Evolutionary conservation across 495 filamentous ascomycete species (phyloP), one percentile per base, ranked within the genome.

Genomic region (Talaromyces proteolyticus): DNA sequence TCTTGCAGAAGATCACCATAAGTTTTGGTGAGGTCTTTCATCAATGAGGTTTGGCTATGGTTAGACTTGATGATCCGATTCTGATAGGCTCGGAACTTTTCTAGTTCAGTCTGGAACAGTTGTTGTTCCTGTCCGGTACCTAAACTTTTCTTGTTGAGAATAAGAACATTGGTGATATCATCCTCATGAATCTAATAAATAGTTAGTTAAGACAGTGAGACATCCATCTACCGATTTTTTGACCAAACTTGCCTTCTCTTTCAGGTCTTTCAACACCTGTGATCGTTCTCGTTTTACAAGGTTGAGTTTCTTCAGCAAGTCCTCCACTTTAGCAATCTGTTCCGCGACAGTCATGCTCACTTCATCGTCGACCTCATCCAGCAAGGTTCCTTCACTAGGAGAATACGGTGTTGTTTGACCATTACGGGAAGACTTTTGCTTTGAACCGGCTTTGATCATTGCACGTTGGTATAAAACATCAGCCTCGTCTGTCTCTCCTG

Each of bases 61-160:
- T 86, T 91, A 41, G 91, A 89, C 64, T 95, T 89, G 12, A 96
- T 71, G 11, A 98, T 75, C 24, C 94, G 80, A 54, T 81, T 95
- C 62, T 97, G 94, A 62, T 96, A 88, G 12, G 90, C 91, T 41
- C 89, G 78, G 68, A 95, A 98, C 64, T 98, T 98, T 64, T 96
- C 94, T 8, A 98, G 78, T 66, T 98, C 91, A 4, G 86, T 81
- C 55, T 95, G 86, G 65, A 98, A 98, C 11, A 97, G 79, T 58
- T 92, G 87, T 23, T 73, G 85, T 61, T 97, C 93, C 59, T 89
- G 90, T 21, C 70, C 70, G 60, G 85, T 89, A 25, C 88, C 74
- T 53, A 96, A 89, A 2, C 89, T 83, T 60, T 96, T 96, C 60
- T 96, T 96, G 74, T 98, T 98, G 34, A 98, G 74, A 42, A 98